A percentile compares a stretch with the other conserved stretches of the same genome.
These are phyloP conservation scores for Russula virescens DNA, from an alignment of 768 basidiomycete species.

Conservation along the genomic window DNA sequence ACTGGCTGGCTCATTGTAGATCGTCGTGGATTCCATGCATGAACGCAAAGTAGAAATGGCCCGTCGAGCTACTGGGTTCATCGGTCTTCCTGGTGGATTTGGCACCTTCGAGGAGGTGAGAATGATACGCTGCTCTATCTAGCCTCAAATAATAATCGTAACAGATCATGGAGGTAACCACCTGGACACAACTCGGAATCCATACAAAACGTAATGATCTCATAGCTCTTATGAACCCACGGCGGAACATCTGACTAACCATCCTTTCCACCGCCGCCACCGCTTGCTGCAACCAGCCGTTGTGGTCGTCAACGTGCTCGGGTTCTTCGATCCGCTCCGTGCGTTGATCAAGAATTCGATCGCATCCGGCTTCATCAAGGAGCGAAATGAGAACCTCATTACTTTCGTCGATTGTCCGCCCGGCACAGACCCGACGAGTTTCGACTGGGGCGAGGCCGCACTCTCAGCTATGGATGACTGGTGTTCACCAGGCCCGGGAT, in stretches of 20 bases:
- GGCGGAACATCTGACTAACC: not conserved
- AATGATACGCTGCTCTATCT: not conserved
- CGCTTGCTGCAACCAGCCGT: constrained; percentile 48
- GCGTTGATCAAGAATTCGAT: constrained; percentile 63
- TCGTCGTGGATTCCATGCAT: constrained; percentile 79
- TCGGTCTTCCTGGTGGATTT: constrained; percentile 89
- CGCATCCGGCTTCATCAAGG: constrained; percentile 67
- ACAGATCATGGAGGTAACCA: constrained; percentile 84
- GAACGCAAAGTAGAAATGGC: constrained; percentile 93
- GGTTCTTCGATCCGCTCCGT: constrained; percentile 80
- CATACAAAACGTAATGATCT: constrained; percentile 63
- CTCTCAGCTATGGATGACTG: constrained; percentile 60
- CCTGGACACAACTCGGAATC: constrained; percentile 91
- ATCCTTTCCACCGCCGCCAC: not conserved
- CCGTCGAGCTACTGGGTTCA: constrained; percentile 66
- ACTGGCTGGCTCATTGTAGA: constrained; percentile 31
- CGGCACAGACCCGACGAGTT: constrained; percentile 48
- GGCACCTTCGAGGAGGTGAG: constrained; percentile 91
- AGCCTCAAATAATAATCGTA: not conserved
- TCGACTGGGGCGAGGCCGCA: constrained; percentile 75
- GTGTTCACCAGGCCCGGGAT: constrained; percentile 28
- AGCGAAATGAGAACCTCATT: constrained; percentile 55
- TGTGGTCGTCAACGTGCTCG: constrained; percentile 77
- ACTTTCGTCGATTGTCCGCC: constrained; percentile 71
- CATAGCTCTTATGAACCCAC: not conserved